Evolutionary conservation across 768 basidiomycete genomes (phyloP).

Genomic region (Leccinum pellstonianum): DNA sequence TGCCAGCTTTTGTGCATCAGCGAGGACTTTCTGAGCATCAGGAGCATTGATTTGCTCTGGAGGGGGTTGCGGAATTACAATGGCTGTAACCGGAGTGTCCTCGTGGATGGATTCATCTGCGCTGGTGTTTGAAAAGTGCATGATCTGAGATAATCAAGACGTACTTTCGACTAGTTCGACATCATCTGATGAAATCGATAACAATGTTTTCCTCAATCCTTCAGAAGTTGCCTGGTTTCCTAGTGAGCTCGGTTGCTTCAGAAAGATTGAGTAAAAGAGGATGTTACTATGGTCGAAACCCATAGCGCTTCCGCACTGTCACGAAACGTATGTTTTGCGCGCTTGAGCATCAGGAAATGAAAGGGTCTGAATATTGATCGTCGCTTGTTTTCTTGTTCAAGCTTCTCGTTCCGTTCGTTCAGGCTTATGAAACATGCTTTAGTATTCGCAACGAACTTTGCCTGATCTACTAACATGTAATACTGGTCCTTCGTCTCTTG

Average conservation of each 20-base stretch:
- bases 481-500: not conserved
- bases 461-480: not conserved
- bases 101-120: not conserved
- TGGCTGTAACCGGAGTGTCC: not conserved
- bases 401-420: not conserved
- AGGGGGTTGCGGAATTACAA: not conserved
- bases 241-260: not conserved
- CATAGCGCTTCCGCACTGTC: not conserved
- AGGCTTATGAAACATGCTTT: not conserved
- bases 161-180: constrained; percentile 1
- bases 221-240: constrained; percentile 4
- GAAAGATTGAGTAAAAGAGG: no score
- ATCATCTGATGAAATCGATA: not conserved
- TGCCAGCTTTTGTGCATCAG: not conserved
- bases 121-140: not conserved
- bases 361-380: not conserved
- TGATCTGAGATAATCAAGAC: no score
- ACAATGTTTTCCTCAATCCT: not conserved
- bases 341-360: not conserved
- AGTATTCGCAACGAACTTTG: not conserved
- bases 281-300: not conserved
- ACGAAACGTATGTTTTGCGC: not conserved
- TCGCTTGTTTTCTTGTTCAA: not conserved
- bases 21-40: not conserved
- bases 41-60: constrained; percentile 1